Conservation (phyloP, 2,329 filamentous ascomycete species). For the Ophiocordyceps sinensis region DNA sequence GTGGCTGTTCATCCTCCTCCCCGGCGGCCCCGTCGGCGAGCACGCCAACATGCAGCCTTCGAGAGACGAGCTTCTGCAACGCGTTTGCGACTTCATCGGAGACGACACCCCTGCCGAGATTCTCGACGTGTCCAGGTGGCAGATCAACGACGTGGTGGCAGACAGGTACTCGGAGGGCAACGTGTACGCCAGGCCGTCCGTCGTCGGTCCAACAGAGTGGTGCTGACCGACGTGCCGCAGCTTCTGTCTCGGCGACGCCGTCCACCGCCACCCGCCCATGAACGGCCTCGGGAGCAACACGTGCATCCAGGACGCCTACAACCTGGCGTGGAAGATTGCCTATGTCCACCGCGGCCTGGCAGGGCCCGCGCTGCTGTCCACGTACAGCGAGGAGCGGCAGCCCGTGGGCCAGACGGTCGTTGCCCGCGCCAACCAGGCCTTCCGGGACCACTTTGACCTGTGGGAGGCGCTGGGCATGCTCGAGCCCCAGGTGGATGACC, state of each 20-base stretch:
- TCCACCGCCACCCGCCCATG: constrained; percentile 41
- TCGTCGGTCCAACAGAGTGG: not conserved
- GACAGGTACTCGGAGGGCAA: constrained; percentile 38
- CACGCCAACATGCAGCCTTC: constrained; percentile 23
- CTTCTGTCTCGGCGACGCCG: constrained; percentile 42
- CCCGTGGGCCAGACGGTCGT: constrained; percentile 33
- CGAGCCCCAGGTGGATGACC: constrained; percentile 20
- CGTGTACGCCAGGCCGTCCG: constrained; percentile 14
- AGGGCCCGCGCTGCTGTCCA: constrained; percentile 21
- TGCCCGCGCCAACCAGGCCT: constrained; percentile 40
- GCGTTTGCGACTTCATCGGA: constrained; percentile 36
- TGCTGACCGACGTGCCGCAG: constrained; percentile 8
- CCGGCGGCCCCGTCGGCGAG: constrained; percentile 22
- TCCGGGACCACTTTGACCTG: constrained; percentile 33
- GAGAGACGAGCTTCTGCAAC: constrained; percentile 28
- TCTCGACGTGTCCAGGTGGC: constrained; percentile 40
- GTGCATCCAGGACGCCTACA: constrained; percentile 41
- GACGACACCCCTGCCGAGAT: constrained; percentile 37
- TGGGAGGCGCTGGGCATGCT: constrained; percentile 31
- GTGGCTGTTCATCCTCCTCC: constrained; percentile 44
- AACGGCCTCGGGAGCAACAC: constrained; percentile 45
- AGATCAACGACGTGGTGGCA: constrained; percentile 46
- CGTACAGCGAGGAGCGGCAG: constrained; percentile 31
- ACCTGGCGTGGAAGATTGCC: constrained; percentile 40
- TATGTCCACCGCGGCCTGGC: constrained; percentile 24